Evolutionary conservation across 192 early-diverging fungal genomes (phyloP).

Genomic region (Bifiguratus adelaidae): DNA sequence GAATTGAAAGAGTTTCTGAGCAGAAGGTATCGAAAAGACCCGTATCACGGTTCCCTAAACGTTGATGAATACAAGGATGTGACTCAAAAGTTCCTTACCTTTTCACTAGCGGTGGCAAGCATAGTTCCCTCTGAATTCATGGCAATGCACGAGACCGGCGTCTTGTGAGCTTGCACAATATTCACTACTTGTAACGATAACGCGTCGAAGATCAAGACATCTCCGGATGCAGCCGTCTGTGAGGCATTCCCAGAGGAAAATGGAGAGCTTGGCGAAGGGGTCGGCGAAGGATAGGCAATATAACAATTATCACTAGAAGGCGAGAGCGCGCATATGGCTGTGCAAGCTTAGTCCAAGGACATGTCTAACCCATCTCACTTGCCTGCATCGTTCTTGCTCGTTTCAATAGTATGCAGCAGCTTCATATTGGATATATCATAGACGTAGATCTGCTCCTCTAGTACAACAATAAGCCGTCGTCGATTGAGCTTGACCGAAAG

Average conservation of each 20-base stretch:
- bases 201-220: conserved; percentile 90
- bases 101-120: conserved; percentile 92
- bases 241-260: conserved; percentile 27
- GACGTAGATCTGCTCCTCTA: conserved; percentile 94
- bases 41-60: conserved; percentile 89
- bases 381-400: conserved; percentile 84
- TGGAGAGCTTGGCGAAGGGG: conserved; percentile 44
- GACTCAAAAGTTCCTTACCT: conserved; percentile 37
- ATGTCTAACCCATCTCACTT: conserved; percentile 7
- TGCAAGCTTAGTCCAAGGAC: background rate
- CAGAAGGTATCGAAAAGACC: conserved; percentile 82
- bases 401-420: conserved; percentile 91
- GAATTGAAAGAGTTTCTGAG: conserved; percentile 85
- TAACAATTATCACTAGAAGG: conserved; percentile 91
- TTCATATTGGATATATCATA: conserved; percentile 99
- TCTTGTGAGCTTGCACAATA: conserved; percentile 95
- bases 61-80: conserved; percentile 1
- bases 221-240: conserved; percentile 53
- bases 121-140: conserved; percentile 90
- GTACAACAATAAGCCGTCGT: conserved; percentile 82
- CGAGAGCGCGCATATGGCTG: conserved; percentile 84
- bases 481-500: conserved; percentile 94
- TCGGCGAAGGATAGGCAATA: conserved; percentile 85
- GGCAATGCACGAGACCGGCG: conserved; percentile 69
- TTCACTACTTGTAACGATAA: conserved; percentile 80